Percentiles rank a stretch among this genome's conserved stretches.
Evolutionary conservation across 2,329 filamentous ascomycete species (phyloP).

Genomic region (Diaporthe destruens): DNA sequence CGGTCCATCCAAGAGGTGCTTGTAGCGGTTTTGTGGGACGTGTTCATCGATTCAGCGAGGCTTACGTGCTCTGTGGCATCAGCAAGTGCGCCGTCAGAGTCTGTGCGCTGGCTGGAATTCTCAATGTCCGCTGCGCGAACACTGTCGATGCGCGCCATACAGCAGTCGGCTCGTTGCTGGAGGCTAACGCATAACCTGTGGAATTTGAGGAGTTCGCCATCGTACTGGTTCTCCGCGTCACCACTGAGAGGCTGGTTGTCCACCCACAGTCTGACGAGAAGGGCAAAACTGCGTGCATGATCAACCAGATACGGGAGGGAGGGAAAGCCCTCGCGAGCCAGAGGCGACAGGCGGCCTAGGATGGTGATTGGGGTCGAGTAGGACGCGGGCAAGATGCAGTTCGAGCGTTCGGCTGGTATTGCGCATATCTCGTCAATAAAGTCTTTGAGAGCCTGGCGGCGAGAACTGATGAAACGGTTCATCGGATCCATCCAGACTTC

Average conservation of each 20-base stretch:
- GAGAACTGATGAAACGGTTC: slow-evolving; percentile 85
- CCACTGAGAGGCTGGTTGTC: slow-evolving; percentile 58
- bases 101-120: slow-evolving; percentile 48
- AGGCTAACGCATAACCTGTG: slow-evolving; percentile 63
- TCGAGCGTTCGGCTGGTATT: slow-evolving; percentile 78
- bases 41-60: slow-evolving; percentile 53
- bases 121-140: slow-evolving; percentile 56
- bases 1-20: slow-evolving; percentile 52
- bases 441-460: slow-evolving; percentile 84
- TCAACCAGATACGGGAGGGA: slow-evolving; percentile 95
- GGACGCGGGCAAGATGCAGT: slow-evolving; percentile 78
- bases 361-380: slow-evolving; percentile 96
- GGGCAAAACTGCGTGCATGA: slow-evolving; percentile 85
- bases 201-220: slow-evolving; percentile 68
- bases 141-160: slow-evolving; percentile 62
- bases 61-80: slow-evolving; percentile 63
- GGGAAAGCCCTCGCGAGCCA: slow-evolving; percentile 90
- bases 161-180: slow-evolving; percentile 64
- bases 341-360: slow-evolving; percentile 81
- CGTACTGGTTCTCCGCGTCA: slow-evolving; percentile 53
- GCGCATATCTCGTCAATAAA: slow-evolving; percentile 90
- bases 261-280: slow-evolving; percentile 84
- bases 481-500: slow-evolving; percentile 99
- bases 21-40: slow-evolving; percentile 51
- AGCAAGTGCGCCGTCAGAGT: slow-evolving; percentile 50